Base-by-base conservation (phyloP, 768 basidiomycete genomes). In the Boletus subparvulus region DNA sequence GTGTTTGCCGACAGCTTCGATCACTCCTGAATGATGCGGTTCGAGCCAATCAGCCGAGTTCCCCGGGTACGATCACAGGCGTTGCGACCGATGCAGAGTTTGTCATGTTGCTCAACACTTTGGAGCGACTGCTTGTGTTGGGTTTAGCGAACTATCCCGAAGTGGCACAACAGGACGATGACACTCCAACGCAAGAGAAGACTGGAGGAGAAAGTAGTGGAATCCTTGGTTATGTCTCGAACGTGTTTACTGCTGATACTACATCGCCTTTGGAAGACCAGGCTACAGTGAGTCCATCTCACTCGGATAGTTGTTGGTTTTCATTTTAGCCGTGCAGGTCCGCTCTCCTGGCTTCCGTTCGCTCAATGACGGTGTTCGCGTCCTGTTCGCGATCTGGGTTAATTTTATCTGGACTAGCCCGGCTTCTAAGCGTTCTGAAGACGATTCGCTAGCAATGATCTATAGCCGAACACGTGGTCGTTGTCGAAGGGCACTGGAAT, bases 201-300 rank as follows among this genome's bases (percentile, higher is more conserved):
- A 62, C 69, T 32, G 32, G 32, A 24, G 75, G 77, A 17, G 85
- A 87, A 60, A 76, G 77, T 10, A 78, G 81, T 65, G 88, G 94
- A 2, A 73, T 98, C 12, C 77, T 98, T 0, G 93, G 94, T 10
- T 90, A 93, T 64, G 88, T 99, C 50, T 94, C 94, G 2, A 91
- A 85, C 53, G 95, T 98, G 3, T 95, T 99, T 65, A 83, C 88
- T 41, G 84, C 85, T 0, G 91, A 94, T n/a, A 79, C 75, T 36
- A 64, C 74, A 10, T 72, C 78, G 12, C 68, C 71, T 52, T 65
- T 72, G 16, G 84, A 84, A 14, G 88, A 88, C 37, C 82, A 81
- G 58, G 65, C 85, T 10, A 80, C 78, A 54, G 90, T 87, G 62
- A 66, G 83, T 74, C 9, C 39, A 24, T 51, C 49, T 53, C 54